Evolutionary conservation across 768 basidiomycete species (phyloP).

Genomic region (Hemileccinum impolitum): DNA sequence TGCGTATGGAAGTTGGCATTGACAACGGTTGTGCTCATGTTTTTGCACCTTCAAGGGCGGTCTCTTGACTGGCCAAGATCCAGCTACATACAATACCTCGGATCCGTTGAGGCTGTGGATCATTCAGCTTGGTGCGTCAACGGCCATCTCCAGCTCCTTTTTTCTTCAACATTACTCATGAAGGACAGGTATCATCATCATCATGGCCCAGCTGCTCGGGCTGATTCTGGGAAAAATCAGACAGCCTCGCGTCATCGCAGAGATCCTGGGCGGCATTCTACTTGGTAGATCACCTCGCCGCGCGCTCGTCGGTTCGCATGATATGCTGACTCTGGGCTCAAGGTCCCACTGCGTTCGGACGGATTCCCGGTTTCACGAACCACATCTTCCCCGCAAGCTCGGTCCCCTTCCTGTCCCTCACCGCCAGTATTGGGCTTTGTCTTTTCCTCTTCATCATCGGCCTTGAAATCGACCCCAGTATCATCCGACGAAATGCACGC

Average conservation of each 20-base stretch:
- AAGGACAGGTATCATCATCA: constrained; percentile 62
- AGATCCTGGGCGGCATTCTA: constrained; percentile 87
- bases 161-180: neutral
- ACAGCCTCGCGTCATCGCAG: constrained; percentile 92
- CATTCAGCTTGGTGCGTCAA: constrained; percentile 62
- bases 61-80: constrained; percentile 74
- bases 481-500: constrained; percentile 76
- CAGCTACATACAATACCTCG: constrained; percentile 50
- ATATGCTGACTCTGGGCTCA: constrained; percentile 38
- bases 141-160: neutral
- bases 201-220: constrained; percentile 76
- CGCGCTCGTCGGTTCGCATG: constrained; percentile 45
- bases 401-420: constrained; percentile 73
- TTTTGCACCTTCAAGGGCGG: constrained; percentile 52
- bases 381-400: constrained; percentile 80
- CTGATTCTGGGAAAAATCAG: constrained; percentile 62
- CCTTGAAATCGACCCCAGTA: constrained; percentile 77
- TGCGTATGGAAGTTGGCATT: constrained; percentile 5
- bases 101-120: constrained; percentile 79
- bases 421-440: constrained; percentile 85
- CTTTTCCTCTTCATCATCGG: constrained; percentile 94
- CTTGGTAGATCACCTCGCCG: constrained; percentile 47
- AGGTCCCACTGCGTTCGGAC: constrained; percentile 60
- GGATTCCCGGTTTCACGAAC: constrained; percentile 84
- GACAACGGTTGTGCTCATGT: neutral